Evolutionary conservation across 306 rosid genomes (phyloP).

Genomic region (Sphenostylis stenocarpa): DNA sequence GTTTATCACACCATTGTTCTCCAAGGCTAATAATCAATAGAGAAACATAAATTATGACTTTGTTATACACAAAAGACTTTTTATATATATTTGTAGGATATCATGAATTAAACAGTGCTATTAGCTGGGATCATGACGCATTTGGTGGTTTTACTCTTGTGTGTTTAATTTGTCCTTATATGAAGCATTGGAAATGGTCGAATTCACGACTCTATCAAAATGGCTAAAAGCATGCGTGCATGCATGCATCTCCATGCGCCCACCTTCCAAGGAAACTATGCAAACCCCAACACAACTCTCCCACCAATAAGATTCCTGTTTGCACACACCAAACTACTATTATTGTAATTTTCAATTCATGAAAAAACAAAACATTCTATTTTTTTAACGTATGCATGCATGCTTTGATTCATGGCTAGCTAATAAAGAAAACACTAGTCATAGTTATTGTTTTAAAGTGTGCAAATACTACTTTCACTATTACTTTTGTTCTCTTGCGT

Average conservation of each 20-base stretch:
- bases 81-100: too few relatives aligned
- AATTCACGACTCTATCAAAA: slow-evolving; percentile 19
- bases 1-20: neutral
- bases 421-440: neutral
- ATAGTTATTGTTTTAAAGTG: neutral
- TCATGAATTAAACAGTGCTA: neutral
- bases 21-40: neutral
- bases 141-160: neutral
- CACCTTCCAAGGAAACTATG: slow-evolving; percentile 29
- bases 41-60: too few relatives aligned
- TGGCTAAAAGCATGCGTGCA: slow-evolving; percentile 18
- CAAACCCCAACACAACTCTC: neutral
- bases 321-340: neutral
- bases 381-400: neutral
- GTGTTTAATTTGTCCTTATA: neutral
- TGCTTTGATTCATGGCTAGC: neutral
- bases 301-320: neutral
- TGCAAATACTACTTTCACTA: neutral
- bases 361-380: neutral
- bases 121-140: neutral
- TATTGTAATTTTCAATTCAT: neutral
- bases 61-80: too few relatives aligned
- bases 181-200: slow-evolving; percentile 25
- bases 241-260: slow-evolving; percentile 34
- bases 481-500: neutral